Evolutionary conservation across 2,329 filamentous ascomycete species (phyloP).

Genomic region (Xylariomycetidae sp.): DNA sequence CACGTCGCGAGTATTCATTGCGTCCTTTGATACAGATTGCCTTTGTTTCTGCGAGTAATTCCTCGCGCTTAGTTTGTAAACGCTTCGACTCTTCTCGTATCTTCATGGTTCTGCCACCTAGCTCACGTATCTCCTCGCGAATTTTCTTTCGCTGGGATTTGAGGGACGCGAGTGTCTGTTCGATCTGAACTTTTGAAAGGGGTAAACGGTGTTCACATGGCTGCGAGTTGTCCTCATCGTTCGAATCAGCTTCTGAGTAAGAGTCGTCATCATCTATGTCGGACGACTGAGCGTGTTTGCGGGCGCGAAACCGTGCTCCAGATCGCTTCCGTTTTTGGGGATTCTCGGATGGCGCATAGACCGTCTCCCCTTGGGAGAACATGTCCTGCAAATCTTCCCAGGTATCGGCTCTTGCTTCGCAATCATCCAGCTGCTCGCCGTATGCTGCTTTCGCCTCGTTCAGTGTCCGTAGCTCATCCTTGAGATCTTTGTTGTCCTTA

Average conservation of each 20-base stretch:
- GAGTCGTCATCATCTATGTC: constrained; percentile 19
- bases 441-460: constrained; percentile 26
- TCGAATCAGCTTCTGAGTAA: constrained; percentile 21
- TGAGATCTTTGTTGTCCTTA: not conserved
- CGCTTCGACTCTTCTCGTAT: constrained; percentile 29
- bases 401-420: constrained; percentile 32
- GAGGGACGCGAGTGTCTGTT: constrained; percentile 24
- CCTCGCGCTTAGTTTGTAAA: constrained; percentile 20
- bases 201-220: constrained; percentile 20
- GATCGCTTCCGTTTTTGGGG: constrained; percentile 38
- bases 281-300: constrained; percentile 7
- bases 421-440: constrained; percentile 32
- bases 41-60: constrained; percentile 25
- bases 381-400: constrained; percentile 24
- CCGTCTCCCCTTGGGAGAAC: constrained; percentile 34
- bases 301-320: constrained; percentile 1
- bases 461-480: constrained; percentile 16
- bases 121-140: constrained; percentile 20
- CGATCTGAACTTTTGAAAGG: constrained; percentile 39
- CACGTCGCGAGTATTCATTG: constrained; percentile 50
- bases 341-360: constrained; percentile 18
- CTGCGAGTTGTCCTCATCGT: constrained; percentile 23
- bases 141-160: constrained; percentile 26
- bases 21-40: constrained; percentile 46
- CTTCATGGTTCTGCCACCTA: constrained; percentile 30